A percentile compares a stretch with the other conserved stretches of the same genome.
Conservation (phyloP, 1,139 yeast genomes). For the Sugiyamaella xylanicola region DNA sequence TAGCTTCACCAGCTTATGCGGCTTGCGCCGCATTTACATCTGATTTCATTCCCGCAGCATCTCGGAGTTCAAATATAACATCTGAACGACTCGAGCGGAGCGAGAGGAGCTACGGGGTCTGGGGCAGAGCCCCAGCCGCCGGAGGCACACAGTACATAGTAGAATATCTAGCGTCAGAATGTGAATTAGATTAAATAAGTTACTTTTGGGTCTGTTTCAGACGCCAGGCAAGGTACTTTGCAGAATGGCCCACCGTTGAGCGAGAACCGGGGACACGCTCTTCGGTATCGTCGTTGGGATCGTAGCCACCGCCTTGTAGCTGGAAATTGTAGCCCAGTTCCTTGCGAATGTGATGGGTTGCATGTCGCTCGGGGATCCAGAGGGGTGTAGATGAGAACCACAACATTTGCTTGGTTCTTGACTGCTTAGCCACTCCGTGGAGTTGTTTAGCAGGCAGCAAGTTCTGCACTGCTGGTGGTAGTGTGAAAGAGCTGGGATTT, state of each 20-base stretch:
- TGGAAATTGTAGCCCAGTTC: conserved; percentile 18
- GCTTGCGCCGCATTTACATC: background rate
- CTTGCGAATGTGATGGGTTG: conserved; percentile 37
- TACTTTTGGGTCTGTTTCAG: conserved; percentile 11
- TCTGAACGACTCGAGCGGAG: background rate
- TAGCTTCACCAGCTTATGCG: background rate
- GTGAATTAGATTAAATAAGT: conserved; percentile 1
- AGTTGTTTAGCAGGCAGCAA: conserved; percentile 32
- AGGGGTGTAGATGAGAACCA: conserved; percentile 88
- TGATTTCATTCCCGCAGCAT: background rate
- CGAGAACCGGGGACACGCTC: conserved; percentile 15
- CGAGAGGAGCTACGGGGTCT: conserved; percentile 3
- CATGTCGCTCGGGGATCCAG: conserved; percentile 54
- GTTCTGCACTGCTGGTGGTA: conserved; percentile 34
- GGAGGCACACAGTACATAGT: background rate
- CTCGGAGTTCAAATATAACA: background rate
- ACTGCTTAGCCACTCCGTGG: conserved; percentile 34
- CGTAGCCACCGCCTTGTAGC: conserved; percentile 14
- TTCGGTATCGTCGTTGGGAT: conserved; percentile 21
- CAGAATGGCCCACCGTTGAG: conserved; percentile 61
- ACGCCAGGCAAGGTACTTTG: conserved; percentile 67
- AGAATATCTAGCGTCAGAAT: too few species aligned
- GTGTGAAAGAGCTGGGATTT: conserved; percentile 37
- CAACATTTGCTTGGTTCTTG: conserved; percentile 48
- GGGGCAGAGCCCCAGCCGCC: conserved; percentile 2